Evolutionary conservation across 192 early-diverging fungal genomes (phyloP).

Genomic region (Funneliformis geosporum): DNA sequence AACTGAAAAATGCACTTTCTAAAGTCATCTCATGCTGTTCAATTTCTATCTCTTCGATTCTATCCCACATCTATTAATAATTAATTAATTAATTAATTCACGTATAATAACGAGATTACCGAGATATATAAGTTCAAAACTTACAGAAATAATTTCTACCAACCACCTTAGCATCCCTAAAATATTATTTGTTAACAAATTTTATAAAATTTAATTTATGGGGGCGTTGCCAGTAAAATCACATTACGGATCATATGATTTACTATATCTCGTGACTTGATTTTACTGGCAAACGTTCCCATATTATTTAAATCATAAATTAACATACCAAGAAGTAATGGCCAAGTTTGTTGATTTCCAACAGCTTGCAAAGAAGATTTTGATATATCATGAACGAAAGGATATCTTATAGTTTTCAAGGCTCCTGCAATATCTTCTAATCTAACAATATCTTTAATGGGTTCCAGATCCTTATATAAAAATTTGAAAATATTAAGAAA

Average conservation of each 20-base stretch:
- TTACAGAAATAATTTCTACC: conserved; percentile 62
- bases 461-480: conserved; percentile 70
- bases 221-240: too few relatives aligned
- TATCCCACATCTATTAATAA: conserved; percentile 43
- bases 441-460: conserved; percentile 57
- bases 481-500: conserved; percentile 76
- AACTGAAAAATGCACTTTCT: conserved; percentile 75
- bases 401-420: conserved; percentile 53
- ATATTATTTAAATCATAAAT: conserved; percentile 45
- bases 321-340: conserved; percentile 55
- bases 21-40: not conserved
- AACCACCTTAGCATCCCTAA: conserved; percentile 77
- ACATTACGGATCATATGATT: too few relatives aligned
- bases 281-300: too few relatives aligned
- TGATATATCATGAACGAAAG: conserved; percentile 53
- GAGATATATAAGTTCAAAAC: conserved; percentile 54
- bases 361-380: conserved; percentile 71
- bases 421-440: conserved; percentile 69
- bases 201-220: too few relatives aligned
- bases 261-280: too few relatives aligned
- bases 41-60: not conserved
- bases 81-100: conserved; percentile 35
- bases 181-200: conserved; percentile 56
- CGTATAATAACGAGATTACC: conserved; percentile 22
- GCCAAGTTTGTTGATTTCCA: conserved; percentile 59